phyloP scores from a whole-genome alignment of 176 grass and related monocot genomes.

The Leersia perrieri region DNA sequence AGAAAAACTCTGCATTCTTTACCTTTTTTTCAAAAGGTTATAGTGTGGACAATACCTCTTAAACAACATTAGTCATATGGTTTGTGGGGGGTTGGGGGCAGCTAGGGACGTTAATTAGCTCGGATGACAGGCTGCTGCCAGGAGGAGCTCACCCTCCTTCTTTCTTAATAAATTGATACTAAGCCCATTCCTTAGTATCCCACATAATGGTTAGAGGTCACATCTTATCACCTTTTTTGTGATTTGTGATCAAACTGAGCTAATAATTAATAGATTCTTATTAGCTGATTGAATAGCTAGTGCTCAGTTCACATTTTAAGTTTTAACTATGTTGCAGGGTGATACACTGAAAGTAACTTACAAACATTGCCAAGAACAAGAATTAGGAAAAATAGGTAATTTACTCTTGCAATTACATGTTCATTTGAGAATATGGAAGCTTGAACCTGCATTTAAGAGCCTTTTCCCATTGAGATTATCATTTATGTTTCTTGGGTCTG shows the following conservation, averaged over 20 bases:
- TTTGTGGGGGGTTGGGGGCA: too few relatives aligned
- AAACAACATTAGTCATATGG: neutral
- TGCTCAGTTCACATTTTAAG: constrained; percentile 20
- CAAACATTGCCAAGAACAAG: constrained; percentile 26
- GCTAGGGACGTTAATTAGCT: too few relatives aligned
- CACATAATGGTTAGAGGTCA: too few relatives aligned
- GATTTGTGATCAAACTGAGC: neutral
- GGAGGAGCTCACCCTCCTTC: too few relatives aligned
- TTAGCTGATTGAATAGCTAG: constrained; percentile 13
- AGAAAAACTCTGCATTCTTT: neutral
- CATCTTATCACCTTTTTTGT: neutral
- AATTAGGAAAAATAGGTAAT: constrained; percentile 34
- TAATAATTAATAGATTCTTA: neutral
- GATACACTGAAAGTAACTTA: constrained; percentile 1
- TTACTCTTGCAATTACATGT: constrained; percentile 7
- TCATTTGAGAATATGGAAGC: constrained; percentile 11
- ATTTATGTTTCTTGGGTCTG: neutral
- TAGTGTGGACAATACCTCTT: neutral
- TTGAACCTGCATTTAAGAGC: neutral
- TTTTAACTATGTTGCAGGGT: constrained; percentile 36
- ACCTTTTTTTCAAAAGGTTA: neutral
- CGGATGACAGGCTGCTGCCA: too few relatives aligned
- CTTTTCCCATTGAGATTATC: neutral
- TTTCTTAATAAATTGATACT: too few relatives aligned
- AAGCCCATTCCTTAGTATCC: too few relatives aligned